Percentiles rank a stretch among this genome's conserved stretches.
Conservation (phyloP, 2,329 filamentous ascomycete genomes). For the Aureobasidium uvarum region DNA sequence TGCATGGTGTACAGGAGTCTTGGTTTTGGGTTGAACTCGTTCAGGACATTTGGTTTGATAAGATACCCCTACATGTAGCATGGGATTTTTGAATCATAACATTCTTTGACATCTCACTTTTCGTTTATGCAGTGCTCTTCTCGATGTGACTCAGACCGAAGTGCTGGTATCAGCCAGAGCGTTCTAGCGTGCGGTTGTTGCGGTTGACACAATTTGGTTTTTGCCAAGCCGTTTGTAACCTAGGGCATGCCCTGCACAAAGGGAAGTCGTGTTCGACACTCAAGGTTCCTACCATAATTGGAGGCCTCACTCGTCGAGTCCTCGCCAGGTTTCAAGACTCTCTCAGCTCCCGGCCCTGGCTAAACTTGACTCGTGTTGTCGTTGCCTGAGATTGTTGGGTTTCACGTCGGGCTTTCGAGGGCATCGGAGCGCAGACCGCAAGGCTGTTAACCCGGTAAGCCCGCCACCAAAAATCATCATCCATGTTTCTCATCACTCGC, state of each 20-base stretch:
- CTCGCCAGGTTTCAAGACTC: neutral
- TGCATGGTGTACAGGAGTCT: slow-evolving; percentile 11
- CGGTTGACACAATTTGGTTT: neutral
- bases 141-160: neutral
- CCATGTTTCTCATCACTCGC: slow-evolving; percentile 4
- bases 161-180: neutral
- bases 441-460: neutral
- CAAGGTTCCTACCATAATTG: neutral
- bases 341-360: neutral
- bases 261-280: neutral
- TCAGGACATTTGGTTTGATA: neutral
- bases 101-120: neutral
- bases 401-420: neutral
- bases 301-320: neutral
- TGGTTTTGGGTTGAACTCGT: neutral
- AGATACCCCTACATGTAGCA: slow-evolving; percentile 17
- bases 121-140: neutral
- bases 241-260: neutral
- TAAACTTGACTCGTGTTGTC: neutral
- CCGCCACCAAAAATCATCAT: slow-evolving; percentile 6
- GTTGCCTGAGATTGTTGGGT: slow-evolving; percentile 13
- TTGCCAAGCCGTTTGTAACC: neutral
- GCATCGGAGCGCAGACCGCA: neutral
- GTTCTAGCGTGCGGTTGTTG: neutral
- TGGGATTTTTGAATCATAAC: slow-evolving; percentile 5